Evolutionary conservation across 2,329 filamentous ascomycete species (phyloP).

Genomic region (Fusarium nanum): DNA sequence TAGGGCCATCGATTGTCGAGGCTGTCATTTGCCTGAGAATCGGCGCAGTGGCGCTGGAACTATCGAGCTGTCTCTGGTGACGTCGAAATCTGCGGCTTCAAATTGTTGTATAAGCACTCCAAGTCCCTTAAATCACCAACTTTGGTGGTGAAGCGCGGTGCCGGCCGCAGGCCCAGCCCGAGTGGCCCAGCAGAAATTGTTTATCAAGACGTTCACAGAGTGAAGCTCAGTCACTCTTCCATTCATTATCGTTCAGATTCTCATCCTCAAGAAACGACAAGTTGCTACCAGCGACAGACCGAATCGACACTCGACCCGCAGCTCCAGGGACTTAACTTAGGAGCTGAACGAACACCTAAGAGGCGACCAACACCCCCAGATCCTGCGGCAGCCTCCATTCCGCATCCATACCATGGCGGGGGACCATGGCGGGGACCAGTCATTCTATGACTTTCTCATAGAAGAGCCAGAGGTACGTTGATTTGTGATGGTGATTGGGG

Average conservation of each 20-base stretch:
- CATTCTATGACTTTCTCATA: slow-evolving; percentile 49
- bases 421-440: slow-evolving; percentile 41
- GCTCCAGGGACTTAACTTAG: slow-evolving; percentile 18
- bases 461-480: slow-evolving; percentile 46
- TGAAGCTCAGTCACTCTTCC: slow-evolving; percentile 18
- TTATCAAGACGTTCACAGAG: slow-evolving; percentile 37
- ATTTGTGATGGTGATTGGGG: not conserved
- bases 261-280: slow-evolving; percentile 16
- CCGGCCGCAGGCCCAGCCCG: slow-evolving; percentile 40
- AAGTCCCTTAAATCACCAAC: slow-evolving; percentile 34
- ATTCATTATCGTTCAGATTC: slow-evolving; percentile 13
- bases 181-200: slow-evolving; percentile 25
- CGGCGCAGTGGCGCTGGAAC: slow-evolving; percentile 43
- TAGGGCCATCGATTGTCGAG: slow-evolving; percentile 27
- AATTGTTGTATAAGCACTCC: slow-evolving; percentile 43
- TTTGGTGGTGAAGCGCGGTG: slow-evolving; percentile 35
- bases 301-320: slow-evolving; percentile 21
- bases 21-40: slow-evolving; percentile 39
- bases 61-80: slow-evolving; percentile 41
- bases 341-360: slow-evolving; percentile 26
- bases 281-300: slow-evolving; percentile 15
- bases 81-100: slow-evolving; percentile 41
- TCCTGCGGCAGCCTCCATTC: slow-evolving; percentile 21
- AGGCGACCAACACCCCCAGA: slow-evolving; percentile 14
- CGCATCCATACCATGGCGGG: slow-evolving; percentile 42